A percentile compares a stretch with the other conserved stretches of the same genome.
Conservation (phyloP, 108 stramenopile species). For the Fragilariopsis cylindrus region DNA sequence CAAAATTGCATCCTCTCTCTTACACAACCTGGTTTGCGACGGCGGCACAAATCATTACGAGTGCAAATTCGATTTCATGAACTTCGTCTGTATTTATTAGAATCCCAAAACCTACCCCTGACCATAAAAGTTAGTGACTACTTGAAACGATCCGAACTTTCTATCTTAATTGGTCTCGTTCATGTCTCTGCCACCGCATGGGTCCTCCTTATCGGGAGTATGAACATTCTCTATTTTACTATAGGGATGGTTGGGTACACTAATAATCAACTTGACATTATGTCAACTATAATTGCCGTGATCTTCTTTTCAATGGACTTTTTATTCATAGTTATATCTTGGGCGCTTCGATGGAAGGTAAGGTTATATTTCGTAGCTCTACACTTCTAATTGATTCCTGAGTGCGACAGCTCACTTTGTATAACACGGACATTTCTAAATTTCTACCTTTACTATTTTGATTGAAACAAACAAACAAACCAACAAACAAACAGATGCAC, state of each 20-base stretch:
- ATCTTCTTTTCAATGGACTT: constrained; percentile 44
- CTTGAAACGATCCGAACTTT: constrained; percentile 61
- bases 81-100: constrained; percentile 79
- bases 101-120: constrained; percentile 66
- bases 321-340: constrained; percentile 41
- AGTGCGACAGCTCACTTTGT: too few relatives aligned
- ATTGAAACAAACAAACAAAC: too few relatives aligned
- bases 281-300: constrained; percentile 35
- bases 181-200: constrained; percentile 74
- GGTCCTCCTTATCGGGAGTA: constrained; percentile 62
- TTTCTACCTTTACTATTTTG: too few relatives aligned
- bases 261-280: constrained; percentile 14
- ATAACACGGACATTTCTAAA: too few relatives aligned
- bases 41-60: constrained; percentile 53
- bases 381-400: too few relatives aligned
- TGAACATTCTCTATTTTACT: constrained; percentile 67
- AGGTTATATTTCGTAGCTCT: too few relatives aligned
- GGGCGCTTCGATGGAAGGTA: constrained; percentile 33
- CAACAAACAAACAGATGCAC: constrained; percentile 14
- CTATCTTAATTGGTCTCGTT: constrained; percentile 67
- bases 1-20: constrained; percentile 4
- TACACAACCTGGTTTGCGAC: constrained; percentile 32
- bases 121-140: constrained; percentile 82
- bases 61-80: constrained; percentile 85
- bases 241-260: constrained; percentile 57